Conservation (phyloP, 208 protist genomes). For the Acanthamoeba comandoni region DNA sequence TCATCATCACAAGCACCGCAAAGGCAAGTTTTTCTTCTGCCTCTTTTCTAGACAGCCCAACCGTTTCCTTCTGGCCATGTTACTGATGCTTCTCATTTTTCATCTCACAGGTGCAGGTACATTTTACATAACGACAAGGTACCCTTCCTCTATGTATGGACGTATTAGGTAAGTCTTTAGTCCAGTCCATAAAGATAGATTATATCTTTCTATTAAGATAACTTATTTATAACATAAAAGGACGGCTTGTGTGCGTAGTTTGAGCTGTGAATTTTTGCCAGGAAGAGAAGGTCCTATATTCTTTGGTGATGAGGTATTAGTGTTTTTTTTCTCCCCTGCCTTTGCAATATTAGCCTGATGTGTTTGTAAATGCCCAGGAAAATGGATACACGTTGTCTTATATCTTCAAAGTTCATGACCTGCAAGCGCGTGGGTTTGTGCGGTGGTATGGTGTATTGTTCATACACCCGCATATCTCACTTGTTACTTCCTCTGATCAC, state of each 20-base stretch:
- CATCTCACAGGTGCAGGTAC: constrained; percentile 12
- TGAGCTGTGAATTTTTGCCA: constrained; percentile 51
- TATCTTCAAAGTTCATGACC: constrained; percentile 58
- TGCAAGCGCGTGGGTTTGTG: constrained; percentile 63
- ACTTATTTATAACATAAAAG: background rate
- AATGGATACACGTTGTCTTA: constrained; percentile 61
- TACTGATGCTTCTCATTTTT: background rate
- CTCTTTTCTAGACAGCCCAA: background rate
- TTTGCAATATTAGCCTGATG: background rate
- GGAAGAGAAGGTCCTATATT: constrained; percentile 43
- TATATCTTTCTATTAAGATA: too few species aligned
- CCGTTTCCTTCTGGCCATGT: background rate
- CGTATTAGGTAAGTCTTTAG: background rate
- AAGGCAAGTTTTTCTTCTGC: background rate
- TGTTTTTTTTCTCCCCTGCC: background rate
- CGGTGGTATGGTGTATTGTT: constrained; percentile 65
- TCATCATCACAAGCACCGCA: constrained; percentile 7
- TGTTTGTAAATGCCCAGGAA: background rate
- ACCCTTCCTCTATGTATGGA: constrained; percentile 24
- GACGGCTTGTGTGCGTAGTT: constrained; percentile 44
- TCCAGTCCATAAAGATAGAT: too few species aligned
- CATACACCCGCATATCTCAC: background rate
- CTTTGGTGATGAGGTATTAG: constrained; percentile 50
- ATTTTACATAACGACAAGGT: constrained; percentile 37
- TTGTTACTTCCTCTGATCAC: constrained; percentile 34